phyloP scores from a whole-genome alignment of 2,329 filamentous ascomycete genomes.

The Alternaria incomplexa region DNA sequence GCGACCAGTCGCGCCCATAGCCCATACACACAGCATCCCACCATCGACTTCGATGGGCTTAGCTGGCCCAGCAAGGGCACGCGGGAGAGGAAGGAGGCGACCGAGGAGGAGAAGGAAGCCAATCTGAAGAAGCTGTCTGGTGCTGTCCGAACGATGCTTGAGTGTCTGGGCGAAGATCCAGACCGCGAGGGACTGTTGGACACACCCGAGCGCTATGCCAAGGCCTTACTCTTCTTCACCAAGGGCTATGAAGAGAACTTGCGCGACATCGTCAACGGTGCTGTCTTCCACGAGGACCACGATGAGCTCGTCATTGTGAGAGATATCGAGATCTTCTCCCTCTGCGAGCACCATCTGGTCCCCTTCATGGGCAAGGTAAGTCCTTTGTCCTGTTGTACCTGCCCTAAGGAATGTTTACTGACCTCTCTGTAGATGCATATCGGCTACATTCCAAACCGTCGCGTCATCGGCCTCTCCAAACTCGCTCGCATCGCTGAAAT shows the following conservation, averaged over 20 bases:
- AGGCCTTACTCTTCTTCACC: constrained; percentile 94
- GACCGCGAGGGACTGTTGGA: constrained; percentile 68
- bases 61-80: constrained; percentile 68
- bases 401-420: not conserved
- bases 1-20: constrained; percentile 59
- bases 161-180: constrained; percentile 70
- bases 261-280: constrained; percentile 86
- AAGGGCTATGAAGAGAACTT: constrained; percentile 97
- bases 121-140: constrained; percentile 66
- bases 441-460: constrained; percentile 90
- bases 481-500: constrained; percentile 95
- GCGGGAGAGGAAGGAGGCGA: constrained; percentile 64
- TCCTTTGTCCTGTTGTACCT: not conserved
- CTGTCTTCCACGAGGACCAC: constrained; percentile 95
- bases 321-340: constrained; percentile 91
- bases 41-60: constrained; percentile 62
- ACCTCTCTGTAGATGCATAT: constrained; percentile 81
- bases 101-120: constrained; percentile 63
- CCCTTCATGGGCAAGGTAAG: constrained; percentile 91
- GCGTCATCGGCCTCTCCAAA: constrained; percentile 94
- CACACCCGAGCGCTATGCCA: constrained; percentile 85
- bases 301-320: constrained; percentile 98
- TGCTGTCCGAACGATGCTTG: constrained; percentile 67
- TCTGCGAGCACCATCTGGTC: constrained; percentile 97
- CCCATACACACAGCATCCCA: constrained; percentile 58